phyloP scores from a whole-genome alignment of 805 yeast species.

The Candida berthetii region DNA sequence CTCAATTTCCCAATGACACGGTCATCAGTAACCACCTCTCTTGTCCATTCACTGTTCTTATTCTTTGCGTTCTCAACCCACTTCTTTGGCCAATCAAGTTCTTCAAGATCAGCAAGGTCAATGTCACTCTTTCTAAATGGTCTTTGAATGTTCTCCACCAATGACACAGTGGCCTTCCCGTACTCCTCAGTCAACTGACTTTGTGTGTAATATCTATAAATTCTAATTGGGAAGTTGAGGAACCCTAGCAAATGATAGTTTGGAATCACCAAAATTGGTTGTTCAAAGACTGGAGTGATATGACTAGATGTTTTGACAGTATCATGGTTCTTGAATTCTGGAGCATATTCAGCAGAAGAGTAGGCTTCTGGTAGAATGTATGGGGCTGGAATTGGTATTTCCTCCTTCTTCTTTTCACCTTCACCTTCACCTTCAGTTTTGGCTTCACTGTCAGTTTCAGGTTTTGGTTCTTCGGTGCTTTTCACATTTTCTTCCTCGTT shows the following conservation, averaged over 20 bases:
- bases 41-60: slow-evolving; percentile 83
- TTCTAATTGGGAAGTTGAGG: slow-evolving; percentile 64
- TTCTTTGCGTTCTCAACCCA: slow-evolving; percentile 80
- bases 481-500: no score
- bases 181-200: slow-evolving; percentile 65
- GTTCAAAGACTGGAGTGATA: slow-evolving; percentile 59
- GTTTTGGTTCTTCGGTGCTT: no score
- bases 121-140: slow-evolving; percentile 41
- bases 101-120: slow-evolving; percentile 49
- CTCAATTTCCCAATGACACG: slow-evolving; percentile 51
- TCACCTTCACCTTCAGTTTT: slow-evolving; percentile 1
- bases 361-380: slow-evolving; percentile 60
- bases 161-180: slow-evolving; percentile 46
- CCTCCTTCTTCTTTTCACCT: slow-evolving; percentile 13
- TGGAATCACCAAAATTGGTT: slow-evolving; percentile 72
- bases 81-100: slow-evolving; percentile 76
- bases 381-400: slow-evolving; percentile 49
- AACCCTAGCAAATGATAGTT: slow-evolving; percentile 81
- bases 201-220: slow-evolving; percentile 71
- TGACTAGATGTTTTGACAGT: slow-evolving; percentile 22
- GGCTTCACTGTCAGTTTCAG: no score
- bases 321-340: slow-evolving; percentile 26
- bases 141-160: slow-evolving; percentile 40
- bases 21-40: slow-evolving; percentile 63
- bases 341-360: slow-evolving; percentile 43